Base-by-base conservation (phyloP, 129 eudicot genomes). In the Calendula officinalis region DNA sequence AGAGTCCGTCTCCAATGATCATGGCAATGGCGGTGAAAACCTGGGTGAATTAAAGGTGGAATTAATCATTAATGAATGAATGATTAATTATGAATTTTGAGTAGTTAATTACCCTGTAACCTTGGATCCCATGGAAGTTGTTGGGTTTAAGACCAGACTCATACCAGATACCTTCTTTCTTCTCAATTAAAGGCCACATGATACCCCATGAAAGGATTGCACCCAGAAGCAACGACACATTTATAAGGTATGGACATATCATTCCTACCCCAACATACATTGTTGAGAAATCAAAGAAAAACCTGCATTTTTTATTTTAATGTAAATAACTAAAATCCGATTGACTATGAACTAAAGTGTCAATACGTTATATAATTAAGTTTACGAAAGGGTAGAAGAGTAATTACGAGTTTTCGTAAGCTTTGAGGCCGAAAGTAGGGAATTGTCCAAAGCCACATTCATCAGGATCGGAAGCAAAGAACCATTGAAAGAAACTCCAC, bases 1-100 rank as follows among this genome's bases (percentile, higher is more conserved):
- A 84, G 7, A 88, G 78, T 34, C 96, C 96, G 64, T 88, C 92
- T 11, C 96, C 96, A 0, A 88, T 79, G 75, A 88, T 84, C 69
- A 72, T 32, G 11, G 96, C 80, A 30, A 88, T 82, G 8, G 92
- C 86, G 9, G 84, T 76, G 68, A 88, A 88, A 5, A 87, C 86
- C 95, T 84, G 68, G 32, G 7, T 3, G 22, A 44, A 10, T 45
- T 67, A n/a, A 8, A 11, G 48, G 4, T 51, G 39, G 36, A 66
- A 11, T 38, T 5, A 41, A 41, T 41, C 9, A 41, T 41, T 7
- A 22, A 22, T 22, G 30, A 10, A 7, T 45, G 43, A 42, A 44
- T 41, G 15, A 57, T 16, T 17, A 33, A 56, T 41, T 11, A 4
- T n/a, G 44, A 14, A 10, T 16, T 49, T 50, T 56, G 40, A 35